phyloP scores from a whole-genome alignment of 2,329 filamentous ascomycete genomes.

The Alternaria incomplexa region DNA sequence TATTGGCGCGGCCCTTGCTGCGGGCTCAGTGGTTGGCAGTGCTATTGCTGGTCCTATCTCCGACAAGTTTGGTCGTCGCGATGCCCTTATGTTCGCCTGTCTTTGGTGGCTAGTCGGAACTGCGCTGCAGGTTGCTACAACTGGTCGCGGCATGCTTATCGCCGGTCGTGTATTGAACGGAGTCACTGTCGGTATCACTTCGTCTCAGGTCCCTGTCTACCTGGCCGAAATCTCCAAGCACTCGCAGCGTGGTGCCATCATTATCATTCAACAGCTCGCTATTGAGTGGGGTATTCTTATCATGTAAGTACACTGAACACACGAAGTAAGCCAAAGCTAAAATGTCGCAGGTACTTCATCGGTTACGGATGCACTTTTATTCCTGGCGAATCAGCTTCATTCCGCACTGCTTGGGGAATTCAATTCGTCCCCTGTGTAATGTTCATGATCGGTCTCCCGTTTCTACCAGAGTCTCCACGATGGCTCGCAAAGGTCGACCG shows the following conservation, averaged over 20 bases:
- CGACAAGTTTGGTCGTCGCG: conserved; percentile 63
- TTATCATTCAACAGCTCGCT: conserved; percentile 75
- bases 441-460: conserved; percentile 57
- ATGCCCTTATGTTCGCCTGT: conserved; percentile 59
- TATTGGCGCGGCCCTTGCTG: conserved; percentile 66
- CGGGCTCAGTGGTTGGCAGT: conserved; percentile 71
- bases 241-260: conserved; percentile 66
- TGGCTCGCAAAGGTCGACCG: conserved; percentile 55
- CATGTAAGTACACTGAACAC: conserved; percentile 25
- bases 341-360: conserved; percentile 46
- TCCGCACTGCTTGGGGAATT: conserved; percentile 48
- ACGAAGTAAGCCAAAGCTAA: not conserved
- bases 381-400: conserved; percentile 30
- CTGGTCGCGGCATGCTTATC: conserved; percentile 73
- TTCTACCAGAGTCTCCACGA: conserved; percentile 54
- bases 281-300: conserved; percentile 68
- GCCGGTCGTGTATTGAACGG: conserved; percentile 75
- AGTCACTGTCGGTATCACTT: conserved; percentile 74
- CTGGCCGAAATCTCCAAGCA: conserved; percentile 70
- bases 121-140: conserved; percentile 66
- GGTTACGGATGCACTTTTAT: conserved; percentile 47
- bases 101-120: conserved; percentile 66
- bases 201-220: conserved; percentile 72
- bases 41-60: conserved; percentile 65
- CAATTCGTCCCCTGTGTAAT: conserved; percentile 48